phyloP scores from a whole-genome alignment of 108 stramenopile genomes.

The Stephanodiscus minutulus region DNA sequence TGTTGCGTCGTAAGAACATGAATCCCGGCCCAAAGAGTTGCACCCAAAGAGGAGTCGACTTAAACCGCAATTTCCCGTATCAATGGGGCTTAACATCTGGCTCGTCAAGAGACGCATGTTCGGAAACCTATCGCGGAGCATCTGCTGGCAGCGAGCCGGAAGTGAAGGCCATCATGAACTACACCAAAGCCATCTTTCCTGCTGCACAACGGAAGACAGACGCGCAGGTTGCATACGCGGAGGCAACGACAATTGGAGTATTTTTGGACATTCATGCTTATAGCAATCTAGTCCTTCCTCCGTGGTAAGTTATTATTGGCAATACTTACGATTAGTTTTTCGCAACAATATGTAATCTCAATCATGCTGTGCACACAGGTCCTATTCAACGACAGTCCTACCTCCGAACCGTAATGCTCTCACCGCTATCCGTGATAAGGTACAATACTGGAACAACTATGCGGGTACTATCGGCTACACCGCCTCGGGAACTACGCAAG shows the following conservation, averaged over 20 bases:
- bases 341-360: conserved; percentile 1
- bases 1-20: conserved; percentile 51
- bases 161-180: conserved; percentile 46
- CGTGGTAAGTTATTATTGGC: neutral
- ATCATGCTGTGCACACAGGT: conserved; percentile 15
- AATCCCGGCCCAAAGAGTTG: conserved; percentile 17
- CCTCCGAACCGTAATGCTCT: neutral
- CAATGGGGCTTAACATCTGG: conserved; percentile 53
- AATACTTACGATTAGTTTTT: neutral
- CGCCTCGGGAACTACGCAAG: conserved; percentile 38
- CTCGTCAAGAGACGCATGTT: conserved; percentile 41
- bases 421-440: neutral
- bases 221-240: conserved; percentile 13
- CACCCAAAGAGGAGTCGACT: conserved; percentile 48
- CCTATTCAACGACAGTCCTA: neutral
- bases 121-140: conserved; percentile 38
- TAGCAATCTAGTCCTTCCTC: neutral
- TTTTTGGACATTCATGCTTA: conserved; percentile 43
- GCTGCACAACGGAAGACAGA: conserved; percentile 41
- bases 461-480: conserved; percentile 8
- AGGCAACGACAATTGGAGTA: conserved; percentile 24
- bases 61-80: conserved; percentile 66
- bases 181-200: conserved; percentile 49
- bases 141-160: conserved; percentile 52
- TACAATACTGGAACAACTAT: neutral